Evolutionary conservation across 2,329 filamentous ascomycete genomes (phyloP), one percentile per base, ranked within the genome.

Genomic region (Monosporascus cannonballus): DNA sequence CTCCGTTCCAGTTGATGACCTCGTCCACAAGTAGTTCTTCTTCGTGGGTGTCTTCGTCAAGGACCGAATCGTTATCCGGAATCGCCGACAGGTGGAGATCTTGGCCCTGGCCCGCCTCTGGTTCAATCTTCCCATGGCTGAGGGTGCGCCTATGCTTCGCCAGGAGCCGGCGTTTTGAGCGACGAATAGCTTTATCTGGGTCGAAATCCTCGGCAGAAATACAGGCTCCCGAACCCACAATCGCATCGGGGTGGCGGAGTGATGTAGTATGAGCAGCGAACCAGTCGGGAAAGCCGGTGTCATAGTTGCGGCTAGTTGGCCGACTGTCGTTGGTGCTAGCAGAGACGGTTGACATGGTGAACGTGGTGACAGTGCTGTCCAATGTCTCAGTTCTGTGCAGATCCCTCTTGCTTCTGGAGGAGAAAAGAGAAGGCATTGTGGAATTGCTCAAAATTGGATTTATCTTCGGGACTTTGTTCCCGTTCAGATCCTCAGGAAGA

Each of bases 191-290:
- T 48, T 69, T 70, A 24, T 68, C 66, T 1, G 75, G 67, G 50
- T 75, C 71, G 45, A 81, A 67, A 56, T 84, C 80, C 50, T 78
- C 75, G 51, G 78, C 74, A 39, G 75, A 76, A 54, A 86, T 80
- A 60, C 71, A 76, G 45, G 81, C 83, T 55, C 80, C 74, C 48
- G 76, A 76, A 15, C 76, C 78, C 6, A 80, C 73, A 59, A 84
- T 76, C 53, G 83, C 83, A 18, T 84, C 81, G 22, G 83, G 83
- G 55, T 86, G 82, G 20, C 79, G 80, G 17, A 81, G 71, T 2
- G 81, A 83, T 15, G 83, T 86, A 60, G 84, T 86, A 56, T 76
- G 73, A 46, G 59, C 51, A 38, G 62, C 60, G 47, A 68, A 67
- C 7, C 60, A 64, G 18, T 73, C 71, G 62, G 60, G 66, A 44